Base-by-base conservation (phyloP, 2,329 filamentous ascomycete genomes). In the Venturiaceae sp. region DNA sequence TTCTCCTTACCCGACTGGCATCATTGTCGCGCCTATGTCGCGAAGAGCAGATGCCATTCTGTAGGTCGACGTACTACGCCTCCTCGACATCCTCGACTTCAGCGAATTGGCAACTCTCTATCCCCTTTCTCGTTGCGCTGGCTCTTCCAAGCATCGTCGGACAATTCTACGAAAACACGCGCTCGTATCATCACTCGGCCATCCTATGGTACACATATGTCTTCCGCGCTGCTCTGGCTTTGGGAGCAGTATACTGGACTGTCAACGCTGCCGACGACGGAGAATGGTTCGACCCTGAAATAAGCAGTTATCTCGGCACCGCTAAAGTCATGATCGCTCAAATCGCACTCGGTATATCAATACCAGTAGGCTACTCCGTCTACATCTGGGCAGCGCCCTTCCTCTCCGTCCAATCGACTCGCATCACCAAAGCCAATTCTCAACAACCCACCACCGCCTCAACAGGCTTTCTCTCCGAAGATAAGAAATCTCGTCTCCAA, bases 1-100 rank as follows among this genome's bases (percentile, higher is more conserved):
- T 94, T 59, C 69, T 90, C 5, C 80, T 97, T 13, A 87, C 86
- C 14, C 85, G 92, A 57, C 58, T 92, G 3, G 87, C 91, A 0
- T 95, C 92, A 1, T 85, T 92, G 64, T 96, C 94, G 9, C 88
- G 91, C 64, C 84, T 99, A 21, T 99, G 94, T 70, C 87, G 94
- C 60, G 94, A 99, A 71, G 94, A 99, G 74, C 94, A 99, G 74
- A 96, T 97, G 90, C 94, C 94, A 0, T 95, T 87, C 74, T 99
- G 94, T 77, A 84, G 83, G 57, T 96, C 92, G 1, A 96, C 94
- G 0, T 99, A 96, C 75, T 99, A 99, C 69, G 87, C 91, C 4
- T 96, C 92, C 0, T 83, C 87, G 9, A 89, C 86, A 2, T 96
- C 92, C 0, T 97, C 94, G 0, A 97, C 92, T 1, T 96, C 92